Evolutionary conservation across 2,329 filamentous ascomycete genomes (phyloP).

Genomic region (Botrytis paeoniae): DNA sequence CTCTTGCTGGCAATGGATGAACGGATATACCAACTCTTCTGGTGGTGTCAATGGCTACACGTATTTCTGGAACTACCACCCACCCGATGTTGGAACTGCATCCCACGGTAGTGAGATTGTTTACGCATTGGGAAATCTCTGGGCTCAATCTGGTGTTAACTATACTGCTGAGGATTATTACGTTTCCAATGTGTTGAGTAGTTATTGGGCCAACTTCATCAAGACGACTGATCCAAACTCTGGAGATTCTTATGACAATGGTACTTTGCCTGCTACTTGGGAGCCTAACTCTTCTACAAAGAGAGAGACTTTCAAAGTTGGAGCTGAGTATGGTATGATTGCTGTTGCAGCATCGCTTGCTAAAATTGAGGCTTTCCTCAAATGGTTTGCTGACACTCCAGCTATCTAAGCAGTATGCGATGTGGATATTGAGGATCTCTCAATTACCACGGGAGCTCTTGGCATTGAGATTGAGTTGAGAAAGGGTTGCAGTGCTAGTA

Average conservation of each 20-base stretch:
- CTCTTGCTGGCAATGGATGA: neutral
- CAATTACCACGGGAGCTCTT: neutral
- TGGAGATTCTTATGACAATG: neutral
- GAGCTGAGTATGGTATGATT: neutral
- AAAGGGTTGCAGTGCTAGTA: neutral
- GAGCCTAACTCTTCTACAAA: neutral
- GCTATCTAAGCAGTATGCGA: neutral
- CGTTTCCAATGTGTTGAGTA: neutral
- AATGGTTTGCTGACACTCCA: neutral
- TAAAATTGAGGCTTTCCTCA: neutral
- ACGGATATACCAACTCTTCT: neutral
- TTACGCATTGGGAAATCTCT: neutral
- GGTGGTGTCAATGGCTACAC: neutral
- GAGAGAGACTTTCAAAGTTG: neutral
- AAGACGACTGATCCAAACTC: neutral
- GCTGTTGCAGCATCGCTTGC: neutral
- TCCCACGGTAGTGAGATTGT: neutral
- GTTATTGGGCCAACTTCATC: neutral
- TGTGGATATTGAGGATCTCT: rapidly evolving
- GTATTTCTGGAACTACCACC: neutral
- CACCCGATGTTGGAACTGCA: neutral
- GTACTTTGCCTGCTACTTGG: neutral
- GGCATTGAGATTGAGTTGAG: neutral
- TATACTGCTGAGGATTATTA: neutral
- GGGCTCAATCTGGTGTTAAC: neutral